These are phyloP conservation scores for Scenedesmus sp. DNA, from an alignment of 163 green algal genomes.

Conservation along the genomic window DNA sequence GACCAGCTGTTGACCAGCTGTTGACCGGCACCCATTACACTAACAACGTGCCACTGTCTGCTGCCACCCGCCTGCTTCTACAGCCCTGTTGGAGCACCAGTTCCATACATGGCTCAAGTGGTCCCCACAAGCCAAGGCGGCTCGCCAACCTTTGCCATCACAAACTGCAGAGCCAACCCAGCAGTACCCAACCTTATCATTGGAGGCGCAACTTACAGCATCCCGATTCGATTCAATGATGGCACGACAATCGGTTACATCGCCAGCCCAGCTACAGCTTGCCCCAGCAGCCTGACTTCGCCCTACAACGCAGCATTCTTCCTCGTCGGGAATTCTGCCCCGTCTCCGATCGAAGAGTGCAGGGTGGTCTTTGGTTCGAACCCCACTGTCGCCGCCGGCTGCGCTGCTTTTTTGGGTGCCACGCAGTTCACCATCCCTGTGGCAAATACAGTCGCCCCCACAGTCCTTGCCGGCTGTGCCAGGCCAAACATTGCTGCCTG, in stretches of 20 bases:
- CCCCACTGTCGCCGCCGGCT: background rate
- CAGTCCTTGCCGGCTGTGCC: background rate
- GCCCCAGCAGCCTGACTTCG: background rate
- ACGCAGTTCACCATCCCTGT: background rate
- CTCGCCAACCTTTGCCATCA: background rate
- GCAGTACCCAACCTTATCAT: background rate
- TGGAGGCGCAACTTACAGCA: background rate
- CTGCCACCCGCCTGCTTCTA: background rate
- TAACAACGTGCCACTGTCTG: no score
- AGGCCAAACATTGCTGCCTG: background rate
- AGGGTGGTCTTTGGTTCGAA: background rate
- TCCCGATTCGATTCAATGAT: background rate
- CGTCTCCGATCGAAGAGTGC: background rate
- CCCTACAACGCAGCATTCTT: background rate
- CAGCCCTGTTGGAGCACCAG: background rate
- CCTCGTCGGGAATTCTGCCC: background rate
- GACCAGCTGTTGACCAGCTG: no score
- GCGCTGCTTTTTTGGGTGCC: background rate
- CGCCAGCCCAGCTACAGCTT: background rate
- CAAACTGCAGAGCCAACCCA: background rate
- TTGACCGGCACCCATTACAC: no score
- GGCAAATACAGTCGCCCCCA: background rate
- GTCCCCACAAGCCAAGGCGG: background rate
- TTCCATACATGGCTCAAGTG: background rate
- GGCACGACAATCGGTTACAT: background rate